A percentile compares a stretch with the other conserved stretches of the same genome.
Conservation (phyloP, 176 grass and related monocot genomes). For the Carex scoparia region DNA sequence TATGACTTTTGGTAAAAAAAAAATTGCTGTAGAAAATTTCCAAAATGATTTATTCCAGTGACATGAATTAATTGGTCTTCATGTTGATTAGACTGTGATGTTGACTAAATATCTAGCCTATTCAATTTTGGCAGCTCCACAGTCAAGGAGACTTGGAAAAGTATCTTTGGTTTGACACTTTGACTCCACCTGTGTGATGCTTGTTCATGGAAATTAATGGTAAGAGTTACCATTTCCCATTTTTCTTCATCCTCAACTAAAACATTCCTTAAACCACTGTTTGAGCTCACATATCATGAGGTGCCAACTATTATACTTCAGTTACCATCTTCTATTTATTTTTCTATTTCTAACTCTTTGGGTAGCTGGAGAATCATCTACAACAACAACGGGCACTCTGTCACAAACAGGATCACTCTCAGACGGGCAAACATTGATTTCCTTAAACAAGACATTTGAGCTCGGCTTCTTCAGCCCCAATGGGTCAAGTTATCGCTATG, state of each 20-base stretch:
- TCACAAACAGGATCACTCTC: constrained; percentile 30
- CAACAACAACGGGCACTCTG: constrained; percentile 10
- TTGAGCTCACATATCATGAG: background rate
- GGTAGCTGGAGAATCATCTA: constrained; percentile 9
- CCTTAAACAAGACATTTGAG: constrained; percentile 7
- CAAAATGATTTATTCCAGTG: background rate
- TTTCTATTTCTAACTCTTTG: constrained; percentile 29
- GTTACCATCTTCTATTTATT: background rate
- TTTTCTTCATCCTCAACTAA: background rate
- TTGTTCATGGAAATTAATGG: background rate
- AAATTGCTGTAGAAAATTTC: too few species aligned
- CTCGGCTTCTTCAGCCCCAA: constrained; percentile 61
- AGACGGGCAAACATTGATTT: constrained; percentile 41
- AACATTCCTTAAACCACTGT: background rate
- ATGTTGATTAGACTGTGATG: background rate
- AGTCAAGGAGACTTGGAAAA: background rate
- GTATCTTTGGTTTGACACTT: too few species aligned
- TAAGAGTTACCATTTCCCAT: background rate
- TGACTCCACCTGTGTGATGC: background rate
- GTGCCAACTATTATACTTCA: background rate
- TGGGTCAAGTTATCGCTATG: constrained; percentile 25
- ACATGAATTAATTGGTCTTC: background rate
- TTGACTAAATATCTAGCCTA: too few species aligned
- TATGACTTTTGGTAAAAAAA: too few species aligned
- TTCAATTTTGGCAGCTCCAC: background rate